These are phyloP conservation scores for Comarum palustre DNA, from an alignment of 306 rosid species.

Conservation along the genomic window DNA sequence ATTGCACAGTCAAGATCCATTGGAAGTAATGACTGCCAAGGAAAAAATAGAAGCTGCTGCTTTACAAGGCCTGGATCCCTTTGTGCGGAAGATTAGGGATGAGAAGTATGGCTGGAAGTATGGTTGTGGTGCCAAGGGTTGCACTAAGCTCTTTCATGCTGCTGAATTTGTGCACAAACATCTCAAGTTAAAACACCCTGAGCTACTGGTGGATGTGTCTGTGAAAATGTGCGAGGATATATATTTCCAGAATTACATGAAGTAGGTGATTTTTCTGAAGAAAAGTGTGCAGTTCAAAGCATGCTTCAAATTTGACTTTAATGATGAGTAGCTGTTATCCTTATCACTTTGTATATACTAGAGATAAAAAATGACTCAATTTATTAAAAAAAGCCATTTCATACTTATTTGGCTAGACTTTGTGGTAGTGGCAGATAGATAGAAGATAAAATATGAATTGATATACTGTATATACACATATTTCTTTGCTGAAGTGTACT, in stretches of 20 bases:
- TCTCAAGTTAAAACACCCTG: constrained; percentile 88
- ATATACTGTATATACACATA: not conserved
- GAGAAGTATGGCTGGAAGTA: constrained; percentile 99
- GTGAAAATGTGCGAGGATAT: constrained; percentile 83
- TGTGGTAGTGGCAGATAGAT: not conserved
- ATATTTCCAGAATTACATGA: constrained; percentile 89
- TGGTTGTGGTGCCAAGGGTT: constrained; percentile 99
- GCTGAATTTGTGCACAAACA: constrained; percentile 95
- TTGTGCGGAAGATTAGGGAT: constrained; percentile 91
- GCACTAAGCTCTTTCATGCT: constrained; percentile 98
- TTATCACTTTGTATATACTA: constrained; percentile 4
- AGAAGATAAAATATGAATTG: not conserved
- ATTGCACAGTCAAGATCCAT: constrained; percentile 80
- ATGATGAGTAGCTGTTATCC: not conserved
- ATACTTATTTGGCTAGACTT: not conserved
- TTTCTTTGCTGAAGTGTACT: constrained; percentile 7
- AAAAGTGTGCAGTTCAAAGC: constrained; percentile 13
- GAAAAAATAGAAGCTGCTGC: constrained; percentile 96
- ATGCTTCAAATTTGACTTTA: not conserved
- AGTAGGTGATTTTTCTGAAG: constrained; percentile 50
- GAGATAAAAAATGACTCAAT: not conserved
- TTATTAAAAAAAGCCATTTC: not conserved
- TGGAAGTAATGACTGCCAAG: constrained; percentile 93
- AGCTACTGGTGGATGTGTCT: constrained; percentile 77
- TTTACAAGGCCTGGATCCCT: constrained; percentile 77